A percentile compares a stretch with the other conserved stretches of the same genome.
Conservation (phyloP, 2,329 filamentous ascomycete genomes). For the Colletotrichum kahawae region DNA sequence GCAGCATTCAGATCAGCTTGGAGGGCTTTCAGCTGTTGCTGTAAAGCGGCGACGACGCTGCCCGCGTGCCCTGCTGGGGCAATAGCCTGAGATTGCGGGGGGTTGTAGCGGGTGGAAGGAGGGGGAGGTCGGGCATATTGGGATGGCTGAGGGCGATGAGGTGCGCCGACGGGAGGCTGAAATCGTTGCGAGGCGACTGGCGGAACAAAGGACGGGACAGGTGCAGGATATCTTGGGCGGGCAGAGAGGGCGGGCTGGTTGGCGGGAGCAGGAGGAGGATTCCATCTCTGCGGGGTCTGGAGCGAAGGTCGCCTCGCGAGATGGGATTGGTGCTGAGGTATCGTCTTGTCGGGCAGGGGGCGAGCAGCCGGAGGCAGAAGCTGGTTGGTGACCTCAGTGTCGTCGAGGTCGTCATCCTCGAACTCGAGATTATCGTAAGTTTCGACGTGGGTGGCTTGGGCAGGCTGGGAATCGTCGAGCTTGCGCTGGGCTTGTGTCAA, state of each 20-base stretch:
- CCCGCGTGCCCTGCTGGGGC: slow-evolving; percentile 25
- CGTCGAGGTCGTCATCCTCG: slow-evolving; percentile 64
- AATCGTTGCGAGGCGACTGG: slow-evolving; percentile 21
- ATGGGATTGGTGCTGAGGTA: slow-evolving; percentile 36
- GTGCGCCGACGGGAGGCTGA: slow-evolving; percentile 28
- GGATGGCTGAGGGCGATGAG: slow-evolving; percentile 38
- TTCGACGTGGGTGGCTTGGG: slow-evolving; percentile 28
- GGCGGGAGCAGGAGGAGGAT: slow-evolving; percentile 27
- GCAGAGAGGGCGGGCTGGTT: slow-evolving; percentile 17
- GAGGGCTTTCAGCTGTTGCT: slow-evolving; percentile 57
- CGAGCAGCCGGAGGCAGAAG: slow-evolving; percentile 43
- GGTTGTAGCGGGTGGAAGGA: slow-evolving; percentile 31
- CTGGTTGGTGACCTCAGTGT: slow-evolving; percentile 59
- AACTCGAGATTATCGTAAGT: slow-evolving; percentile 48
- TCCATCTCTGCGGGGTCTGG: slow-evolving; percentile 36
- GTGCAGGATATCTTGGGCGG: slow-evolving; percentile 17
- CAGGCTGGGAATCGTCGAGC: slow-evolving; percentile 25
- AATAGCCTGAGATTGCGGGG: slow-evolving; percentile 37
- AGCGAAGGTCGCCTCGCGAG: slow-evolving; percentile 19
- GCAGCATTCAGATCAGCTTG: slow-evolving; percentile 65
- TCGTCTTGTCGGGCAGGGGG: slow-evolving; percentile 39
- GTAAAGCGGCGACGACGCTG: slow-evolving; percentile 50
- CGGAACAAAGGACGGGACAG: slow-evolving; percentile 11
- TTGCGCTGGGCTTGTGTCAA: slow-evolving; percentile 56
- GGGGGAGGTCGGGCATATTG: slow-evolving; percentile 45